Evolutionary conservation across 1,139 yeast genomes (phyloP).

Genomic region (Eremothecium coryli): DNA sequence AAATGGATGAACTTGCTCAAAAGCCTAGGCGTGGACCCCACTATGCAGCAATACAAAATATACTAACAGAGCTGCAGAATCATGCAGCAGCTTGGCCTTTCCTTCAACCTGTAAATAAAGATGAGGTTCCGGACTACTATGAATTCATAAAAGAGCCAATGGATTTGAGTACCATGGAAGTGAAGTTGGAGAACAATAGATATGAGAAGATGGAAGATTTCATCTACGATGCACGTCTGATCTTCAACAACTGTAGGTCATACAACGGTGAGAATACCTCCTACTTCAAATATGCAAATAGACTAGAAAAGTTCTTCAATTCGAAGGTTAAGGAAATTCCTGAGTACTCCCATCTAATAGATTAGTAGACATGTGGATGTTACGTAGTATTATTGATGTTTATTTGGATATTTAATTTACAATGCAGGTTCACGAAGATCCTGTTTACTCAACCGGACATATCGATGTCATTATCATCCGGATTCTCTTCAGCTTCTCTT

Average conservation of each 20-base stretch:
- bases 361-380: slow-evolving; percentile 14
- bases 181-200: slow-evolving; percentile 81
- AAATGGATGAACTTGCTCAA: slow-evolving; percentile 94
- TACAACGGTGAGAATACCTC: slow-evolving; percentile 88
- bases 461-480: slow-evolving; percentile 27
- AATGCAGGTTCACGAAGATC: not conserved
- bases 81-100: slow-evolving; percentile 99
- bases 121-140: slow-evolving; percentile 93
- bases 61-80: slow-evolving; percentile 78
- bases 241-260: slow-evolving; percentile 82
- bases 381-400: slow-evolving; percentile 4
- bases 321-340: slow-evolving; percentile 66
- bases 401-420: not conserved
- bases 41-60: slow-evolving; percentile 83
- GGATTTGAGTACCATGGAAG: slow-evolving; percentile 96
- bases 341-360: slow-evolving; percentile 35
- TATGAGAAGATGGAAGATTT: slow-evolving; percentile 88
- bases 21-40: slow-evolving; percentile 93
- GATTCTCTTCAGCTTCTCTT: slow-evolving; percentile 47
- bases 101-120: slow-evolving; percentile 81
- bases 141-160: slow-evolving; percentile 97
- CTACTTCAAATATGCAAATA: slow-evolving; percentile 82
- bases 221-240: slow-evolving; percentile 74
- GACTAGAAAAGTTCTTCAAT: slow-evolving; percentile 80
- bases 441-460: slow-evolving; percentile 17